Conservation (phyloP, 208 protist genomes). For the Trichomonas tenax region DNA sequence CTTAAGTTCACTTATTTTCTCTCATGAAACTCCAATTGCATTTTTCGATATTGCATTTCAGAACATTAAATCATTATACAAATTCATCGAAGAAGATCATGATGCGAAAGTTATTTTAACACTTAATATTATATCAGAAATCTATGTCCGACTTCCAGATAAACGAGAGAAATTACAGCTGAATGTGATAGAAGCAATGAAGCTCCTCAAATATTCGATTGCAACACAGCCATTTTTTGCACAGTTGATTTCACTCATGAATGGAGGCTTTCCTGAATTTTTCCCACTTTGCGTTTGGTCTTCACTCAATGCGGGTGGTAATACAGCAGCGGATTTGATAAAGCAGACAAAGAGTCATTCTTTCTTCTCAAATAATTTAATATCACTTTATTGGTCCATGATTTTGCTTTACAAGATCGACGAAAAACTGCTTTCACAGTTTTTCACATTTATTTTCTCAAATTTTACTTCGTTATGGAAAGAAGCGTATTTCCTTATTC, state of each 20-base stretch:
- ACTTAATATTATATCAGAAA: background rate
- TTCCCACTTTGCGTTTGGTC: background rate
- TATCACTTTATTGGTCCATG: background rate
- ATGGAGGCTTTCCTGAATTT: background rate
- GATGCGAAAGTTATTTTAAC: background rate
- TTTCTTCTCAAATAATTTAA: background rate
- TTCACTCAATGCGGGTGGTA: background rate
- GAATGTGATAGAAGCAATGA: background rate
- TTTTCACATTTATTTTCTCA: background rate
- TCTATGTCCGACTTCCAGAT: background rate
- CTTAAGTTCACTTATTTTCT: background rate
- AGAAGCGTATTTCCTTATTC: background rate
- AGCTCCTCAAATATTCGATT: background rate
- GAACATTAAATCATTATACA: background rate
- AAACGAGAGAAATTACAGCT: background rate
- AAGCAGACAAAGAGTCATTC: background rate
- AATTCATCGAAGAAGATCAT: background rate
- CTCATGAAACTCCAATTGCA: background rate
- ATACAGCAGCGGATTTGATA: background rate
- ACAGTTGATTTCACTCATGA: background rate
- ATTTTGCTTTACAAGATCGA: background rate
- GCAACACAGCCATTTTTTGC: background rate
- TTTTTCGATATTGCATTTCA: background rate
- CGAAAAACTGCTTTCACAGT: background rate
- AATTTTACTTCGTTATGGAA: background rate